These are phyloP conservation scores for Atkinsonella texensis DNA, from an alignment of 2,329 filamentous ascomycete genomes.

Conservation along the genomic window DNA sequence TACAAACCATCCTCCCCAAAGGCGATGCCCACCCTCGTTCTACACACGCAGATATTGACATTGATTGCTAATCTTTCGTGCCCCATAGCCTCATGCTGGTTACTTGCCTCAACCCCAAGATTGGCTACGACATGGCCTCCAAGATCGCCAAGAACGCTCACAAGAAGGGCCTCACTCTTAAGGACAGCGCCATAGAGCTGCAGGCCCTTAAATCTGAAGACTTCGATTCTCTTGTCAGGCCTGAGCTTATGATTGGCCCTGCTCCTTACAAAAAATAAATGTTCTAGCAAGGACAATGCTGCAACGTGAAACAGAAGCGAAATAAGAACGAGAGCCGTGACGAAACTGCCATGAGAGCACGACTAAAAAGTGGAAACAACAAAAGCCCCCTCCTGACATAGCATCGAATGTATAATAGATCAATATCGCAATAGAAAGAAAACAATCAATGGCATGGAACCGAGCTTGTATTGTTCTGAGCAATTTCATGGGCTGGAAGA, in stretches of 20 bases:
- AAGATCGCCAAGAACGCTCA: slow-evolving; percentile 98
- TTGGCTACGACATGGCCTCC: slow-evolving; percentile 93
- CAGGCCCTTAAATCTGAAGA: slow-evolving; percentile 79
- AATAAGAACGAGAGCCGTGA: not conserved
- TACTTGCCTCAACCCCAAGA: slow-evolving; percentile 93
- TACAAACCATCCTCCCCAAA: no score
- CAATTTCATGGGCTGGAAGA: not conserved
- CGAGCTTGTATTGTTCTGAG: not conserved
- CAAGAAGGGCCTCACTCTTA: slow-evolving; percentile 92
- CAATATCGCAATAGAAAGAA: not conserved
- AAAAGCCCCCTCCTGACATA: not conserved
- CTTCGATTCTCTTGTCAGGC: slow-evolving; percentile 80
- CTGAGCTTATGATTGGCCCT: slow-evolving; percentile 90
- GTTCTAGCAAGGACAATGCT: not conserved
- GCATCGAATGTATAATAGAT: not conserved
- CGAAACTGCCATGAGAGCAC: not conserved
- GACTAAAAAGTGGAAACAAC: not conserved
- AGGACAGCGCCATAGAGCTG: slow-evolving; percentile 87
- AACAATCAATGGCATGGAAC: not conserved
- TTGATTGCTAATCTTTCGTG: not conserved
- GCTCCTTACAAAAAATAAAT: slow-evolving; percentile 40
- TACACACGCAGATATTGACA: not conserved
- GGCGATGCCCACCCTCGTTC: no score
- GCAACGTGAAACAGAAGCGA: not conserved
- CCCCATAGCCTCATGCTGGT: slow-evolving; percentile 78